Evolutionary conservation across 2,329 filamentous ascomycete genomes (phyloP).

Genomic region (Epichloe brachyelytri): DNA sequence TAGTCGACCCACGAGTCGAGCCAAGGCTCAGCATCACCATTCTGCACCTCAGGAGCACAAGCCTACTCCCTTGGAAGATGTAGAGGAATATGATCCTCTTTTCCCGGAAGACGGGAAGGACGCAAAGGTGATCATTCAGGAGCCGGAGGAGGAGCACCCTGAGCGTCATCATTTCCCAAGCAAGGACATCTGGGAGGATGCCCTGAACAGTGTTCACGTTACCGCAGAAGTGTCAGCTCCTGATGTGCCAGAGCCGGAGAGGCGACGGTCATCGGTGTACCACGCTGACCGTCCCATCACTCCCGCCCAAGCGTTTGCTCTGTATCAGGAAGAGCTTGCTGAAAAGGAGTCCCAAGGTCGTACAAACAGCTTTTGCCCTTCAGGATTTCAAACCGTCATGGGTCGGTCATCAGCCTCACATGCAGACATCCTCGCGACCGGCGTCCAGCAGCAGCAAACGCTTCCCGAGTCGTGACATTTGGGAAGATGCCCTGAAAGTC

Average conservation of each 20-base stretch:
- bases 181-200: constrained; percentile 95
- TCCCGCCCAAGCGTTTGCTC: constrained; percentile 52
- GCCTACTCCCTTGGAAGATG: constrained; percentile 67
- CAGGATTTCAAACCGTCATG: constrained; percentile 28
- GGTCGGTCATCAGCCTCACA: constrained; percentile 33
- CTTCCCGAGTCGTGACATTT: constrained; percentile 86
- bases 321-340: constrained; percentile 51
- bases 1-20: constrained; percentile 52
- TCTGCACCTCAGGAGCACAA: constrained; percentile 37
- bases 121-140: constrained; percentile 14
- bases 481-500: constrained; percentile 84
- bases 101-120: constrained; percentile 68
- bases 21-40: constrained; percentile 43
- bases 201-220: constrained; percentile 69
- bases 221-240: constrained; percentile 77
- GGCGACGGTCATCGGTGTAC: constrained; percentile 18
- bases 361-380: constrained; percentile 17
- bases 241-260: constrained; percentile 31
- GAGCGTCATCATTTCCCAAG: constrained; percentile 70
- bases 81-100: constrained; percentile 88
- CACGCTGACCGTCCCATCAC: constrained; percentile 33
- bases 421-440: constrained; percentile 33
- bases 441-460: constrained; percentile 46
- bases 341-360: constrained; percentile 34
- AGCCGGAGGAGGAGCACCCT: constrained; percentile 31